Evolutionary conservation across 805 yeast species (phyloP), one percentile per base, ranked within the genome.

Genomic region (Saccharomycopsis fermentans): DNA sequence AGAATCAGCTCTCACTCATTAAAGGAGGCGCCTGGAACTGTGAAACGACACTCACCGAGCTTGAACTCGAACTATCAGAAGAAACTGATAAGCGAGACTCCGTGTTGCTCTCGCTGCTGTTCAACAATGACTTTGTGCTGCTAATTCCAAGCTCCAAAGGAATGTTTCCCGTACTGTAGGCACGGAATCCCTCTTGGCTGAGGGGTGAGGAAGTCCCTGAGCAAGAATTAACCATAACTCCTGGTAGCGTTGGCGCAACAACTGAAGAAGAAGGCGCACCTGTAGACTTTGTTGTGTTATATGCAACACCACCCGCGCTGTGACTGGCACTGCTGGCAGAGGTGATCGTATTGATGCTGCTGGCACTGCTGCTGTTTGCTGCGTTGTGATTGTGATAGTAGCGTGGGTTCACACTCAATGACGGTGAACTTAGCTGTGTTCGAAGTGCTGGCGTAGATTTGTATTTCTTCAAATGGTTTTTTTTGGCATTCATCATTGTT

Each of bases 381-480:
- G 32, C 27, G 17, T 36, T 35, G 37, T 39, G 52, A 14, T 35
- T 27, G 11, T 51, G 58, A 24, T 17, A 12, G 29, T 21, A 35
- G 14, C 21, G 34, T 5, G 29, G 5, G 19, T n/a, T 26, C 8
- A 55, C n/a, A 4, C 29, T 16, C 35, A 24, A 36, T n/a, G 37
- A 6, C 52, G 29, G 37, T 12, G 53, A 19, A 9, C 21, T 8
- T 6, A 32, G n/a, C 19, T 37, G 47, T 19, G 56, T 40, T 26
- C 62, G 39, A 9, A 59, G 39, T 4, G 37, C 14, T 5, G 62
- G 62, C n/a, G 54, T 59, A 14, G 59, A 56, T 21, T 52, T 36
- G n/a, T 53, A 53, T 37, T 56, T 56, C 34, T 59, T 59, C 24
- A 59, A 19, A 6, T 57, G 53, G 14, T 57, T 36, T 17, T 53